phyloP scores from a whole-genome alignment of 208 protist species.

The Acanthamoeba rhysodes region DNA sequence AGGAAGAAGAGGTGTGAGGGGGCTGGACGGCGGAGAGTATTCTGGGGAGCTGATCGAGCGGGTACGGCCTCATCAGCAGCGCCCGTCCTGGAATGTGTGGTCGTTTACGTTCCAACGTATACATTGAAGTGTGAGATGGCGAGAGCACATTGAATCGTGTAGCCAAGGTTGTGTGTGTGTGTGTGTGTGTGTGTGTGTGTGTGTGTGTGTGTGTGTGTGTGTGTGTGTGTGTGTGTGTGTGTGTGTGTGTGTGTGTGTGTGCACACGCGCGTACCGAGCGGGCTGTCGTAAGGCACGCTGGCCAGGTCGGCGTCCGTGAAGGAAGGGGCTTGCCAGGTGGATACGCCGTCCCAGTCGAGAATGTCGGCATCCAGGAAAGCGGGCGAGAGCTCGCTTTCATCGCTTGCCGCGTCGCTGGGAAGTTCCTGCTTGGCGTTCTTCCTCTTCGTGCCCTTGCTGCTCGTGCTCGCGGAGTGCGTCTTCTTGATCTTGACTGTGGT shows the following conservation, averaged over 20 bases:
- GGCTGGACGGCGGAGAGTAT: not conserved
- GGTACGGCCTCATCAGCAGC: slow-evolving; percentile 54
- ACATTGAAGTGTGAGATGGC: too few species aligned
- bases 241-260: too few species aligned
- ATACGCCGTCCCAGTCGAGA: not conserved
- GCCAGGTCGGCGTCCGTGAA: slow-evolving; percentile 14
- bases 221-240: too few species aligned
- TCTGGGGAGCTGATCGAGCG: slow-evolving; percentile 61
- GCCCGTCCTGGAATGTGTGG: not conserved
- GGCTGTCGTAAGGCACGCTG: slow-evolving; percentile 17
- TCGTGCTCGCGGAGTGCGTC: not conserved
- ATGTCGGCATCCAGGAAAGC: slow-evolving; percentile 6
- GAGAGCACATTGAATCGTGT: too few species aligned
- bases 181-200: too few species aligned
- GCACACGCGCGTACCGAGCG: not conserved
- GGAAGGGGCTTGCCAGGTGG: not conserved
- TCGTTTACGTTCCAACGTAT: not conserved
- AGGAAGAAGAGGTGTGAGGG: not conserved
- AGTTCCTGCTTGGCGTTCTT: not conserved
- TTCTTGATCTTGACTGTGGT: slow-evolving; percentile 48
- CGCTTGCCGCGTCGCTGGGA: not conserved
- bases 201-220: too few species aligned
- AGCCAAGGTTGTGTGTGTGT: too few species aligned
- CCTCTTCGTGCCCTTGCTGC: not conserved
- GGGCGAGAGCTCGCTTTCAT: not conserved